These are phyloP conservation scores for Coniophora puteana DNA, from an alignment of 1,284 basidiomycete species.

Conservation along the genomic window DNA sequence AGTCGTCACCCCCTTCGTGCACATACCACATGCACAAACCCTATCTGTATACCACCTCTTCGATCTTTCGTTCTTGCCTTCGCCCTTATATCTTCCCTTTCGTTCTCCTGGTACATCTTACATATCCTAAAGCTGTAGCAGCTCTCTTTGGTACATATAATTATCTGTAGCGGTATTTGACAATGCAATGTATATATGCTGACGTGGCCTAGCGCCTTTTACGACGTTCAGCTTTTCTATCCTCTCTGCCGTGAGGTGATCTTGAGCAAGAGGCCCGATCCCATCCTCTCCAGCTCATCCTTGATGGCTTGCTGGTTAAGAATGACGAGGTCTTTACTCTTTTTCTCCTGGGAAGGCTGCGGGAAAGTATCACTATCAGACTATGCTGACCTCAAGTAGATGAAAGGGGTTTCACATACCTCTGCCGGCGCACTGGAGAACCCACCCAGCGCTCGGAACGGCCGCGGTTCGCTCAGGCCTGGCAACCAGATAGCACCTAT, in stretches of 20 bases:
- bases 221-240: too few relatives aligned
- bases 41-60: too few relatives aligned
- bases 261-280: conserved; percentile 62
- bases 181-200: too few relatives aligned
- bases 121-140: too few relatives aligned
- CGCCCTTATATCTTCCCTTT: too few relatives aligned
- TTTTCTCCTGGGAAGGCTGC: conserved; percentile 25
- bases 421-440: conserved; percentile 66
- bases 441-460: conserved; percentile 82
- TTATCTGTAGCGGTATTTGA: too few relatives aligned
- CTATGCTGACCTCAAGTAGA: neutral
- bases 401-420: conserved; percentile 19
- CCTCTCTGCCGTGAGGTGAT: conserved; percentile 25
- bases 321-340: conserved; percentile 56
- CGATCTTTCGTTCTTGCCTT: too few relatives aligned
- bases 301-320: conserved; percentile 73
- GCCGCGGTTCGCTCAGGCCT: conserved; percentile 45
- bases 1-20: too few relatives aligned
- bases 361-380: conserved; percentile 27
- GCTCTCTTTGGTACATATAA: too few relatives aligned
- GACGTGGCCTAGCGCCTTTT: too few relatives aligned
- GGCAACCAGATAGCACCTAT: conserved; percentile 92
- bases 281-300: conserved; percentile 78
- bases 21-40: too few relatives aligned
- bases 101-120: too few relatives aligned